phyloP scores from a whole-genome alignment of 2,329 filamentous ascomycete species.

The Tolypocladium tropicale region DNA sequence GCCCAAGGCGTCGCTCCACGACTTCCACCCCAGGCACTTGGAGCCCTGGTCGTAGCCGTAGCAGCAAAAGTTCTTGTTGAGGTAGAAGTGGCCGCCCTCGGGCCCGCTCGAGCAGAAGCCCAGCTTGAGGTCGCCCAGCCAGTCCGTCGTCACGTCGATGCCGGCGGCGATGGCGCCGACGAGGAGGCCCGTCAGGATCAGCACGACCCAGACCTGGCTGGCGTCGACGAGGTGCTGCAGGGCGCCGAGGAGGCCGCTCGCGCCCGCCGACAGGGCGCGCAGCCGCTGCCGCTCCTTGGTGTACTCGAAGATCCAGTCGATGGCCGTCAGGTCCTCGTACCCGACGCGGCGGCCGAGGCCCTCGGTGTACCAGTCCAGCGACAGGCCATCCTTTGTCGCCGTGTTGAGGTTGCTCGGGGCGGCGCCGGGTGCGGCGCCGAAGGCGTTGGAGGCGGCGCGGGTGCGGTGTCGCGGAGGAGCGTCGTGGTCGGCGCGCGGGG shows the following conservation, averaged over 20 bases:
- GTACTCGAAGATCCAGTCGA: slow-evolving; percentile 99
- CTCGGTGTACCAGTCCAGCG: slow-evolving; percentile 79
- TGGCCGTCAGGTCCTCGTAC: slow-evolving; percentile 93
- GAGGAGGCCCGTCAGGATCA: slow-evolving; percentile 75
- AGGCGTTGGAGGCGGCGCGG: not conserved
- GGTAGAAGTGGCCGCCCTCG: slow-evolving; percentile 79
- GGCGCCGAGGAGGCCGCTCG: slow-evolving; percentile 62
- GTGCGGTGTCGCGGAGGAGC: not conserved
- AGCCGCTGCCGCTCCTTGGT: slow-evolving; percentile 88
- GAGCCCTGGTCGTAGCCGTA: slow-evolving; percentile 77
- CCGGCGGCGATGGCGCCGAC: slow-evolving; percentile 77
- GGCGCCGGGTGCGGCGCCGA: slow-evolving; percentile 6
- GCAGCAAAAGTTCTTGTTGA: slow-evolving; percentile 89
- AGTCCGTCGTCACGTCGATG: slow-evolving; percentile 86
- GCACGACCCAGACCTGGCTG: slow-evolving; percentile 83
- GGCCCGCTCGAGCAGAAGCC: slow-evolving; percentile 70
- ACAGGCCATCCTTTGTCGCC: slow-evolving; percentile 33
- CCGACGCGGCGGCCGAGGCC: slow-evolving; percentile 82
- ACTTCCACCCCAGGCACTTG: slow-evolving; percentile 77
- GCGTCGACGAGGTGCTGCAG: slow-evolving; percentile 66
- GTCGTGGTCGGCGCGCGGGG: slow-evolving; percentile 1
- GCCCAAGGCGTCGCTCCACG: slow-evolving; percentile 70
- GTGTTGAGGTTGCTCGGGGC: slow-evolving; percentile 7
- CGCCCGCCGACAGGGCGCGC: slow-evolving; percentile 61
- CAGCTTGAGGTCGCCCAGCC: slow-evolving; percentile 85